Base-by-base conservation (phyloP, 2,329 filamentous ascomycete species). In the Lasiodiplodia sp. region DNA sequence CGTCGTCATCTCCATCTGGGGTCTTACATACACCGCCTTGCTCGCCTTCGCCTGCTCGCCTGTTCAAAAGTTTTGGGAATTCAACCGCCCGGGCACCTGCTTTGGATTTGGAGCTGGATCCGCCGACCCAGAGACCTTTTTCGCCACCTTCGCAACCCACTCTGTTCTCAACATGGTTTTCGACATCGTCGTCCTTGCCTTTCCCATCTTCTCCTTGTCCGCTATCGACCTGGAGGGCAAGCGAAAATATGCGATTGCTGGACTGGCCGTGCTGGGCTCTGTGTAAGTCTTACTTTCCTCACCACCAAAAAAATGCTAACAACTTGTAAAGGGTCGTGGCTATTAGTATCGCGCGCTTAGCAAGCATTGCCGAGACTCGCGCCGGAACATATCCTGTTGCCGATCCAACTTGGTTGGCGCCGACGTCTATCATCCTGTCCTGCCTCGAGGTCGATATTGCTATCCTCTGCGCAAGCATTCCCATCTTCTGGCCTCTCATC, bases 401-500 rank as follows among this genome's bases (percentile, higher is more conserved):
- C 38, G 77, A 80, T 69, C 74, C 75, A 66, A 72, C 77, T 6
- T 79, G 71, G 69, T 57, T 75, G 60, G 75, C 74, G 0, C 75
- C 78, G 1, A 56, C 74, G 10, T 70, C 79, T 18, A 37, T 71
- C 53, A 73, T 79, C 37, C 75, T 79, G 69, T 78, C 75, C 52
- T 73, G 75, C 31, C 76, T 80, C 65, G 79, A 80, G 70, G 72
- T 79, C 72, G 76, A 79, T 70, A 73, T 80, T 53, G 78, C 78
- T 52, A 80, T 80, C 53, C 72, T 79, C 4, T 75, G 74, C 52
- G 79, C 78, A 21, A 78, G 75, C 0, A 77, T 80, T 38, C 79
- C 79, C 25, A 77, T 79, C 53, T 80, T 80, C 74, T 80, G 78
- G 78, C 79, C 79, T 14, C 69, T 75, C 44, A 76, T 80, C 64